These are phyloP conservation scores for Nannizziopsis barbatae DNA, from an alignment of 2,329 filamentous ascomycete genomes.

Conservation along the genomic window DNA sequence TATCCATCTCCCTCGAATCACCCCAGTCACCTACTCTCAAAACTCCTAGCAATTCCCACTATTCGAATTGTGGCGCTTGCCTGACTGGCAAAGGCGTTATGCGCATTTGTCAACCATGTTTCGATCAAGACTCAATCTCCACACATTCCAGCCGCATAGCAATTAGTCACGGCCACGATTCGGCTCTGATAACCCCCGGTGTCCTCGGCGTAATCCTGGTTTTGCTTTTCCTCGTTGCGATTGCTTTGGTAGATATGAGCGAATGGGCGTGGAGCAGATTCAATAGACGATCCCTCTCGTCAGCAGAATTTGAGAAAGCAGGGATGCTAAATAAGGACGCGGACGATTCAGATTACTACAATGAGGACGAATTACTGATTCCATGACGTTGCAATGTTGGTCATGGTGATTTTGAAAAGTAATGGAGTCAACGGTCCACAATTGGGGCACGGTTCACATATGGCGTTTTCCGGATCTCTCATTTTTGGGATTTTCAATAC, in stretches of 20 bases:
- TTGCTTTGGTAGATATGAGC: conserved; percentile 6
- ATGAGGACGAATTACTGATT: conserved; percentile 6
- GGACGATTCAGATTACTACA: background rate
- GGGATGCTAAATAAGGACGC: background rate
- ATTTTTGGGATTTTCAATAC: too few species aligned
- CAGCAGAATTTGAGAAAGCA: background rate
- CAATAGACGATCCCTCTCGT: background rate
- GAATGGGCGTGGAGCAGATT: conserved; percentile 2
- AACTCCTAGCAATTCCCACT: background rate
- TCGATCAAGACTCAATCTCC: background rate
- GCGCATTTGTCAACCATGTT: conserved; percentile 7
- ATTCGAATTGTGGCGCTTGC: conserved; percentile 1
- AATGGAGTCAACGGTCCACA: too few species aligned
- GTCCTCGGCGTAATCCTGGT: conserved; percentile 4
- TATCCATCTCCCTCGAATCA: background rate
- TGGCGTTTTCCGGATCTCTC: too few species aligned
- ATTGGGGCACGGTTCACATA: too few species aligned
- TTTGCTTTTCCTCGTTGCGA: conserved; percentile 7
- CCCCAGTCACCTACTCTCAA: background rate
- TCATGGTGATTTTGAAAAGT: too few species aligned
- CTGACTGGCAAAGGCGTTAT: background rate
- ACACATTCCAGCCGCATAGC: background rate
- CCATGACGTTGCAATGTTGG: background rate
- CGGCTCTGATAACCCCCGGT: background rate
- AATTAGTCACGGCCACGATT: background rate